A percentile compares a stretch with the other conserved stretches of the same genome.
phyloP scores from a whole-genome alignment of 805 yeast genomes.

The Hanseniaspora osmophila region DNA sequence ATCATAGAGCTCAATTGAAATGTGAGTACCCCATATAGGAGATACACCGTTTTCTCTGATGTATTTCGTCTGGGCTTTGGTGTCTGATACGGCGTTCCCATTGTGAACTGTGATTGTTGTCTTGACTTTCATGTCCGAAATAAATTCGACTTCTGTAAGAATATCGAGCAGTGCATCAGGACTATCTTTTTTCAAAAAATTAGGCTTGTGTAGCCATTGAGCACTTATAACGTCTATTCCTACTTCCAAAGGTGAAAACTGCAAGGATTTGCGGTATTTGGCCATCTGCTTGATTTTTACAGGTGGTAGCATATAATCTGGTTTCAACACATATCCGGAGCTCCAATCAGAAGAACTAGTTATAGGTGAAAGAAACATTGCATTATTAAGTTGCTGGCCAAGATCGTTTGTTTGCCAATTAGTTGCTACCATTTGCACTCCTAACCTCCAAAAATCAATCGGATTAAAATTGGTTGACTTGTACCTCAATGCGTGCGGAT shows the following conservation, averaged over 20 bases:
- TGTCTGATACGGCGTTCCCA: slow-evolving; percentile 10
- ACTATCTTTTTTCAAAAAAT: slow-evolving; percentile 26
- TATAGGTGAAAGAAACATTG: slow-evolving; percentile 52
- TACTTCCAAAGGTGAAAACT: slow-evolving; percentile 11
- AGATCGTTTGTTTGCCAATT: slow-evolving; percentile 90
- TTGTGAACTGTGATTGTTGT: slow-evolving; percentile 11
- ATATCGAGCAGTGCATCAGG: slow-evolving; percentile 12
- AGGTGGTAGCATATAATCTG: slow-evolving; percentile 29
- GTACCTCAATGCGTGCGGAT: slow-evolving; percentile 70
- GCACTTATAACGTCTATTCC: slow-evolving; percentile 53
- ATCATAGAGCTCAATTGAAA: slow-evolving; percentile 28
- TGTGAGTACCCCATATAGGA: slow-evolving; percentile 62
- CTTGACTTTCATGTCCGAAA: slow-evolving; percentile 8
- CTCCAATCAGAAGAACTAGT: slow-evolving; percentile 11
- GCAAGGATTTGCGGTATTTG: slow-evolving; percentile 9
- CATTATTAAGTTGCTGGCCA: slow-evolving; percentile 80
- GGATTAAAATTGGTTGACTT: slow-evolving; percentile 77
- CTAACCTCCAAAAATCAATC: slow-evolving; percentile 63
- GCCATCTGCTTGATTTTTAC: slow-evolving; percentile 16
- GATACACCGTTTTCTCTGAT: slow-evolving; percentile 69
- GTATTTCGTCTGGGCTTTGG: slow-evolving; percentile 14
- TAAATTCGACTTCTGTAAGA: slow-evolving; percentile 13
- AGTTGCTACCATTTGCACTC: slow-evolving; percentile 90
- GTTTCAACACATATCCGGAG: slow-evolving; percentile 73
- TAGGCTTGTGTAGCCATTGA: slow-evolving; percentile 68